phyloP scores from a whole-genome alignment of 768 basidiomycete genomes.

The Mycena floridula region DNA sequence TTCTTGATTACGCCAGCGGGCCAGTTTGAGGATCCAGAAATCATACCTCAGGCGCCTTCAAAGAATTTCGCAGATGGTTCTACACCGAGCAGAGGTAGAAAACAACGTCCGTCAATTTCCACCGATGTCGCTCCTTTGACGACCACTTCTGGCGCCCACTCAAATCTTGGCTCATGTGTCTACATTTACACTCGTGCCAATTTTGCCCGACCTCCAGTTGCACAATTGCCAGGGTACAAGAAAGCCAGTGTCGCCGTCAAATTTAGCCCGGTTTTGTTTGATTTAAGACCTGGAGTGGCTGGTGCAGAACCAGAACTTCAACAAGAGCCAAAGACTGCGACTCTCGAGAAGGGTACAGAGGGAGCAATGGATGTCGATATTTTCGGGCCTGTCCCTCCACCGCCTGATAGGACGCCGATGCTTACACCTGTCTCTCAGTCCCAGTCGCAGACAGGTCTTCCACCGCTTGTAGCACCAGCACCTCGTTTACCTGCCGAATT shows the following conservation, averaged over 20 bases:
- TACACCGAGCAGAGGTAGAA: slow-evolving; percentile 53
- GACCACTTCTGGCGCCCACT: not conserved
- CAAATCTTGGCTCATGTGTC: slow-evolving; percentile 49
- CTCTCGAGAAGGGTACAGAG: slow-evolving; percentile 63
- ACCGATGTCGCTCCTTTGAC: slow-evolving; percentile 22
- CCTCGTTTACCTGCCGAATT: slow-evolving; percentile 32
- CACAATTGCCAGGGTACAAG: slow-evolving; percentile 93
- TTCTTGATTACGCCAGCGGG: slow-evolving; percentile 94
- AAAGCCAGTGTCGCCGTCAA: slow-evolving; percentile 91
- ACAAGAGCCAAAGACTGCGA: slow-evolving; percentile 37
- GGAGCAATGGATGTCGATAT: slow-evolving; percentile 58
- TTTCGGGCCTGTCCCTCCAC: slow-evolving; percentile 29
- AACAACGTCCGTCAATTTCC: slow-evolving; percentile 39
- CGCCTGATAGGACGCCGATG: slow-evolving; percentile 9
- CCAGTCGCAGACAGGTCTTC: slow-evolving; percentile 10
- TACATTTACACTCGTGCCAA: slow-evolving; percentile 96
- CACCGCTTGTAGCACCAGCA: slow-evolving; percentile 38
- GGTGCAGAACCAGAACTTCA: slow-evolving; percentile 24
- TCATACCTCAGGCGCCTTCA: slow-evolving; percentile 23
- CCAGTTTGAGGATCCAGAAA: slow-evolving; percentile 90
- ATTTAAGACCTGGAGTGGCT: slow-evolving; percentile 61
- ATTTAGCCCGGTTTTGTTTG: slow-evolving; percentile 91
- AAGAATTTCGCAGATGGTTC: slow-evolving; percentile 27
- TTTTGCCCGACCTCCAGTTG: slow-evolving; percentile 87
- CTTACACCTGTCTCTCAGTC: slow-evolving; percentile 11